phyloP scores from a whole-genome alignment of 257 asterid genomes.

The Plantago ovata region DNA sequence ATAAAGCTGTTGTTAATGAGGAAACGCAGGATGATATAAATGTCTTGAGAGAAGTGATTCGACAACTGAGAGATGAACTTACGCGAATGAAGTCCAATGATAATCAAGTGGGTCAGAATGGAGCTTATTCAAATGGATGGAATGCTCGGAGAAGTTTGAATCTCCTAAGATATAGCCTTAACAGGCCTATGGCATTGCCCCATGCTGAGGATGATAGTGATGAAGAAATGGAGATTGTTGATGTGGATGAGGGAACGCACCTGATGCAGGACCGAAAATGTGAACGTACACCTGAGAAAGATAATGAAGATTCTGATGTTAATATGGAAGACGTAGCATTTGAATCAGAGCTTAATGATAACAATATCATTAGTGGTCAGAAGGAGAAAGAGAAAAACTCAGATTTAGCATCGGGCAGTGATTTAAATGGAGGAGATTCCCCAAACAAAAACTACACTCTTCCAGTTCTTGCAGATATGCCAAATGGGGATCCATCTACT shows the following conservation, averaged over 20 bases:
- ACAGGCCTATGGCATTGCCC: constrained; percentile 69
- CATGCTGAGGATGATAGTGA: constrained; percentile 75
- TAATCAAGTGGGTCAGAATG: constrained; percentile 49
- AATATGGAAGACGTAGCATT: constrained; percentile 64
- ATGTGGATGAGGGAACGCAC: constrained; percentile 30
- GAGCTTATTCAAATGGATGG: constrained; percentile 72
- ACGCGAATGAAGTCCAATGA: constrained; percentile 64
- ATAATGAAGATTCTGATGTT: constrained; percentile 53
- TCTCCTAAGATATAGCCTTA: constrained; percentile 85
- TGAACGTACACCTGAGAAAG: constrained; percentile 26
- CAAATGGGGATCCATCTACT: constrained; percentile 24
- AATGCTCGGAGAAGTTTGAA: constrained; percentile 89
- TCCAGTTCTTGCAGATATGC: constrained; percentile 17
- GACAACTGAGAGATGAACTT: constrained; percentile 87
- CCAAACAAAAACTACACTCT: constrained; percentile 26
- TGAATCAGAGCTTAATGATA: constrained; percentile 37
- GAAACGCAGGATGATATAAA: constrained; percentile 96
- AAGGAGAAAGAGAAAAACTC: constrained; percentile 18
- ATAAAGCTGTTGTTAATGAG: constrained; percentile 85
- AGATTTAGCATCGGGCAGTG: constrained; percentile 18
- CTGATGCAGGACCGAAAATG: constrained; percentile 22
- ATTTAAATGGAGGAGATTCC: constrained; percentile 23
- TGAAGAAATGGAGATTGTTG: constrained; percentile 94
- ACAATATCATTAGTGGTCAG: constrained; percentile 11
- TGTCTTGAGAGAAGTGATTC: constrained; percentile 77